Conservation (phyloP, 2,329 filamentous ascomycete species). For the Microdochium paspali region DNA sequence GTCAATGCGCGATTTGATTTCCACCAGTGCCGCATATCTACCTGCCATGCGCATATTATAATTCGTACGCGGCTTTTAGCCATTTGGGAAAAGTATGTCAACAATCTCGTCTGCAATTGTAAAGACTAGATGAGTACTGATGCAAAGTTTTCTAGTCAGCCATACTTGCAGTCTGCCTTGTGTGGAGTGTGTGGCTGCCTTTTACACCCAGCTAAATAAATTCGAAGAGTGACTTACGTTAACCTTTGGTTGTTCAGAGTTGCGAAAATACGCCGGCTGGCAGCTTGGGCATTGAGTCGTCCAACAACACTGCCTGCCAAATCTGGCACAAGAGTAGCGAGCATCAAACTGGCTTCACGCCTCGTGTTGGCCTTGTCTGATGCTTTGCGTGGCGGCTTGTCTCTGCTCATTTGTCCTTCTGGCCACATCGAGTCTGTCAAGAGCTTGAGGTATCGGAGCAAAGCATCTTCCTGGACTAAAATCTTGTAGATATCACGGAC, state of each 20-base stretch:
- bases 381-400: slow-evolving; percentile 47
- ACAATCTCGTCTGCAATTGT: slow-evolving; percentile 64
- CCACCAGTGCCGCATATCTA: not conserved
- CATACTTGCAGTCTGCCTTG: no score
- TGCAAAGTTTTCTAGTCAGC: slow-evolving; percentile 11
- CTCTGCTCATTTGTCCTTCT: slow-evolving; percentile 44
- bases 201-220: no score
- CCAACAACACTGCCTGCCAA: slow-evolving; percentile 89
- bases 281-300: slow-evolving; percentile 80
- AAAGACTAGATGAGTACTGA: slow-evolving; percentile 58
- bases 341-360: slow-evolving; percentile 79
- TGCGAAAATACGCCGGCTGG: slow-evolving; percentile 80
- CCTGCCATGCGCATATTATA: no score
- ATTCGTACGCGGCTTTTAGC: no score
- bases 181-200: no score
- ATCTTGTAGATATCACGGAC: slow-evolving; percentile 74
- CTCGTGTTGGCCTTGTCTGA: slow-evolving; percentile 72
- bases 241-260: slow-evolving; percentile 84
- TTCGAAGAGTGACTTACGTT: slow-evolving; percentile 53
- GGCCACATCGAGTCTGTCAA: slow-evolving; percentile 80
- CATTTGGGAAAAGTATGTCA: slow-evolving; percentile 50
- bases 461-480: slow-evolving; percentile 66
- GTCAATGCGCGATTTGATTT: no score
- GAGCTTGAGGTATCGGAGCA: slow-evolving; percentile 66
- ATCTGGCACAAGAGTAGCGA: slow-evolving; percentile 85